phyloP scores from a whole-genome alignment of 169 alveolate genomes.

The Plasmodium falciparum region DNA sequence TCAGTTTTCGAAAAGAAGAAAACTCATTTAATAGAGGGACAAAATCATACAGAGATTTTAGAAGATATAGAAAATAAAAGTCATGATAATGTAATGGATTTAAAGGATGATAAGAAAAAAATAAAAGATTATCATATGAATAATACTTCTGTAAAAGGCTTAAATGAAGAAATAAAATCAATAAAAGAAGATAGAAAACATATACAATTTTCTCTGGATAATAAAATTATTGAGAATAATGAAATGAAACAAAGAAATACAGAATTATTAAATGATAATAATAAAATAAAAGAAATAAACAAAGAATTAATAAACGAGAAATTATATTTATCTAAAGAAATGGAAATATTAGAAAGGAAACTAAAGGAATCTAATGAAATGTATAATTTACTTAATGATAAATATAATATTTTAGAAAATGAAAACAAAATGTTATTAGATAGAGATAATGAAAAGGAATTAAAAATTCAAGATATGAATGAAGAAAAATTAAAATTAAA shows the following conservation, averaged over 20 bases:
- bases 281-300: constrained; percentile 18
- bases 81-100: background rate
- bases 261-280: constrained; percentile 22
- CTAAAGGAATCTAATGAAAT: constrained; percentile 35
- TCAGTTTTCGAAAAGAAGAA: too few species aligned
- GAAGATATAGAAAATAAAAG: too few species aligned
- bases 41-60: too few species aligned
- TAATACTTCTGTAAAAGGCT: constrained; percentile 10
- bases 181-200: background rate
- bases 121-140: constrained; percentile 7
- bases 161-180: constrained; percentile 22
- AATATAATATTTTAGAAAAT: constrained; percentile 27
- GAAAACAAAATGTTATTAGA: constrained; percentile 46
- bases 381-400: constrained; percentile 26
- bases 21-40: too few species aligned
- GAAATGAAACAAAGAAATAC: constrained; percentile 8
- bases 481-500: constrained; percentile 37
- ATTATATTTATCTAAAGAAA: constrained; percentile 26
- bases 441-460: constrained; percentile 18
- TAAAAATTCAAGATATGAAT: constrained; percentile 10
- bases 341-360: constrained; percentile 14
- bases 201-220: too few species aligned
- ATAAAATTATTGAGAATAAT: background rate
- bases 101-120: constrained; percentile 6
- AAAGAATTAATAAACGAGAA: constrained; percentile 6